A percentile compares a stretch with the other conserved stretches of the same genome.
Evolutionary conservation across 495 filamentous ascomycete species (phyloP).

Genomic region (Sporormia fimetaria): DNA sequence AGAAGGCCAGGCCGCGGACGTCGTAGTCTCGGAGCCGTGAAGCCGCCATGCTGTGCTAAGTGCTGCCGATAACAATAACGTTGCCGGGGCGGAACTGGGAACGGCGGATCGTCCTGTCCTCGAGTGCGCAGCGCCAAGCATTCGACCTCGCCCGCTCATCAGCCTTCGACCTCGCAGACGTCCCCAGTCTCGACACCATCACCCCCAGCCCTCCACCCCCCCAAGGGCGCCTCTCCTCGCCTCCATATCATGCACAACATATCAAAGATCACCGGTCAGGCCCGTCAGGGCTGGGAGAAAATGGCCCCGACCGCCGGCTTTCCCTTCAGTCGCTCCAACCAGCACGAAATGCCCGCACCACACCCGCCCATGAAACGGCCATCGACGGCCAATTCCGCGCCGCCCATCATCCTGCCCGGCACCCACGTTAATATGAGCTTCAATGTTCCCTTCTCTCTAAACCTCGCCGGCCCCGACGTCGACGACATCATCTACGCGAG

Average conservation of each 20-base stretch:
- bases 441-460: constrained; percentile 89
- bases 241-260: constrained; percentile 70
- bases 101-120: too few relatives aligned
- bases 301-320: constrained; percentile 58
- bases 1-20: too few relatives aligned
- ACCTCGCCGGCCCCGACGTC: constrained; percentile 76
- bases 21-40: too few relatives aligned
- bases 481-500: constrained; percentile 88
- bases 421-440: constrained; percentile 57
- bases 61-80: too few relatives aligned
- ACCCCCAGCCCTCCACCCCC: constrained; percentile 16
- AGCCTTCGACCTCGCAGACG: background rate
- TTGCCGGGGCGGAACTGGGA: too few relatives aligned
- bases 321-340: constrained; percentile 36
- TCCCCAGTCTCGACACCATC: constrained; percentile 11
- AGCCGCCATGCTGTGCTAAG: too few relatives aligned
- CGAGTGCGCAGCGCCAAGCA: too few relatives aligned
- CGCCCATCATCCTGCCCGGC: constrained; percentile 34
- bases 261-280: constrained; percentile 65
- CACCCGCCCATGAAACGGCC: constrained; percentile 57
- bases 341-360: constrained; percentile 58
- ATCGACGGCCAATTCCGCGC: constrained; percentile 42
- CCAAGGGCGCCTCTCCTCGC: constrained; percentile 14
- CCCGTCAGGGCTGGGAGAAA: constrained; percentile 88
- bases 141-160: too few relatives aligned